These are phyloP conservation scores for Hymenoscyphus fraxineus DNA, from an alignment of 2,329 filamentous ascomycete genomes.

Conservation along the genomic window DNA sequence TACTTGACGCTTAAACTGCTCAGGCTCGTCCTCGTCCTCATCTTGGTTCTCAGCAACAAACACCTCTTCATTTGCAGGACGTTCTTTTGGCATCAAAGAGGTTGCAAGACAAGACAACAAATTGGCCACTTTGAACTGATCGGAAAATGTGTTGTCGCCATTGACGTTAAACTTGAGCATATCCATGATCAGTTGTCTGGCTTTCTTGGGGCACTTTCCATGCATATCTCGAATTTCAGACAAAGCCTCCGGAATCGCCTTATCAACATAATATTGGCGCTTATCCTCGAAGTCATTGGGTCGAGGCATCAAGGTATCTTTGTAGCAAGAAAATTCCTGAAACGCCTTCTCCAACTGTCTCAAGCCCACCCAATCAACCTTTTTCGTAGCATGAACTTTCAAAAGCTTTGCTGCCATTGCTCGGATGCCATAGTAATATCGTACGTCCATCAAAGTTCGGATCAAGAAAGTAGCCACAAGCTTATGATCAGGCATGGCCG, in stretches of 20 bases:
- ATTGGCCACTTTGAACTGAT: constrained; percentile 81
- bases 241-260: constrained; percentile 77
- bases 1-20: constrained; percentile 39
- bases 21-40: constrained; percentile 42
- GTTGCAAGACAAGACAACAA: constrained; percentile 64
- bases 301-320: constrained; percentile 71
- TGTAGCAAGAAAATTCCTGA: constrained; percentile 81
- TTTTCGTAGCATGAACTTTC: constrained; percentile 69
- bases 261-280: constrained; percentile 78
- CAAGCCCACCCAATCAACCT: constrained; percentile 72
- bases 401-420: constrained; percentile 78
- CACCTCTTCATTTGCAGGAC: background rate
- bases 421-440: constrained; percentile 92
- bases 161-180: constrained; percentile 95
- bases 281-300: constrained; percentile 92
- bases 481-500: constrained; percentile 63
- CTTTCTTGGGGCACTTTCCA: constrained; percentile 73
- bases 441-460: constrained; percentile 82
- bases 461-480: constrained; percentile 86
- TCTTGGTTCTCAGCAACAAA: constrained; percentile 31
- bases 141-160: constrained; percentile 80
- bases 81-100: constrained; percentile 47
- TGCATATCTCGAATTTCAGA: constrained; percentile 70
- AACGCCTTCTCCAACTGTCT: constrained; percentile 84
- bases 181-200: constrained; percentile 81